Percentiles rank a stretch among this genome's conserved stretches.
These are phyloP conservation scores for Alternaria arborescens DNA, from an alignment of 2,329 filamentous ascomycete genomes.

Conservation along the genomic window DNA sequence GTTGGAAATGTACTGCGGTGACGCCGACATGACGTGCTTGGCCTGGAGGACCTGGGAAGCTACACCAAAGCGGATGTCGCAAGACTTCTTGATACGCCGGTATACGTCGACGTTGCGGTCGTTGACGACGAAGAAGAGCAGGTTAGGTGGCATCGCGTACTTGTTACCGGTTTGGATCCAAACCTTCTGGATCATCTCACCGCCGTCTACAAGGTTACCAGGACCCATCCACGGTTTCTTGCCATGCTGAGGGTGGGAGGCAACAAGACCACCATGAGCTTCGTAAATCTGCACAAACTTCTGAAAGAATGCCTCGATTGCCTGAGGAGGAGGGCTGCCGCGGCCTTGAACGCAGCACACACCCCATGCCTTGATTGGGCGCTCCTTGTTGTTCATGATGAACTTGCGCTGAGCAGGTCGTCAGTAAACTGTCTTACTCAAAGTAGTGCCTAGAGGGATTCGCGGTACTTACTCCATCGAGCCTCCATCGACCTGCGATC, in stretches of 20 bases:
- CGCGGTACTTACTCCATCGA: constrained; percentile 58
- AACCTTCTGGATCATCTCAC: constrained; percentile 62
- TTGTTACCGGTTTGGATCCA: constrained; percentile 65
- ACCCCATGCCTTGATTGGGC: constrained; percentile 75
- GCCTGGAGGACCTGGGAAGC: constrained; percentile 83
- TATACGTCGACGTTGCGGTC: constrained; percentile 78
- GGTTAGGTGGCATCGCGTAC: constrained; percentile 69
- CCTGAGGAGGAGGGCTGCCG: constrained; percentile 52
- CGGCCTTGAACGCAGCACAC: constrained; percentile 71
- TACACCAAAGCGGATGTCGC: constrained; percentile 84
- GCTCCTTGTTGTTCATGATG: constrained; percentile 65
- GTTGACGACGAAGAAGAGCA: constrained; percentile 80
- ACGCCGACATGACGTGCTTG: constrained; percentile 72
- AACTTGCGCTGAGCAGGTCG: constrained; percentile 71
- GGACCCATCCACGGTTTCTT: constrained; percentile 44
- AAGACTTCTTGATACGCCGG: constrained; percentile 85
- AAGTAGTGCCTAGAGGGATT: background rate
- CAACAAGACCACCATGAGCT: constrained; percentile 67
- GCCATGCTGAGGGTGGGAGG: constrained; percentile 35
- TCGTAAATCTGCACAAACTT: constrained; percentile 70
- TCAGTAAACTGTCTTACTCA: background rate
- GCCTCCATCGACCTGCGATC: constrained; percentile 81
- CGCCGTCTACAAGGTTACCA: constrained; percentile 49
- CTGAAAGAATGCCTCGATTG: constrained; percentile 63
- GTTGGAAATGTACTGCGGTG: constrained; percentile 89